Evolutionary conservation across 768 basidiomycete species (phyloP).

Genomic region (Postia placenta): DNA sequence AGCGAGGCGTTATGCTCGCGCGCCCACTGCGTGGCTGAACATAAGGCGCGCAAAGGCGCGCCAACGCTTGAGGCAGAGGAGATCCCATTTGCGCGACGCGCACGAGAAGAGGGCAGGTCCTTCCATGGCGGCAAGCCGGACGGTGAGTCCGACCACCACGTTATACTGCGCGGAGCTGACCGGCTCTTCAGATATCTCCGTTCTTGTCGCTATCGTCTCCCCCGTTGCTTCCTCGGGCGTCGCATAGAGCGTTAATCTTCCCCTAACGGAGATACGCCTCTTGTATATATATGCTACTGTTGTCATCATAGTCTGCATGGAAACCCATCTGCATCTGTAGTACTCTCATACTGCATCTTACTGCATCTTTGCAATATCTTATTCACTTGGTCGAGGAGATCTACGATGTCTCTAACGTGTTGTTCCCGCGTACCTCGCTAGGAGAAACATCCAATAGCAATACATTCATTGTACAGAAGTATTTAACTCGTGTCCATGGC

Average conservation of each 20-base stretch:
- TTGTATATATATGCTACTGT: no score
- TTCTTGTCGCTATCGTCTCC: slow-evolving; percentile 59
- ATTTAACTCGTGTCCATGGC: slow-evolving; percentile 77
- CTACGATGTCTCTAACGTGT: no score
- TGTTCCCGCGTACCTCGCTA: no score
- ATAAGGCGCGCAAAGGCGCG: slow-evolving; percentile 6
- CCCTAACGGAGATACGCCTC: no score
- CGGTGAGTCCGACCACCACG: slow-evolving; percentile 41
- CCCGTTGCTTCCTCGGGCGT: slow-evolving; percentile 24
- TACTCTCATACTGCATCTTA: background rate
- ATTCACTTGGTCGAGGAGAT: no score
- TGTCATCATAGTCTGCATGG: no score
- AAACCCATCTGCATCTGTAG: background rate
- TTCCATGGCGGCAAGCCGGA: slow-evolving; percentile 84
- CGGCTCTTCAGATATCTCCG: slow-evolving; percentile 50
- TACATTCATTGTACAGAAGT: background rate
- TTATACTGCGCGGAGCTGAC: background rate
- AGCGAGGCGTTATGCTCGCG: slow-evolving; percentile 79
- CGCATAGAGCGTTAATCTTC: background rate
- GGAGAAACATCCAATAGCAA: no score
- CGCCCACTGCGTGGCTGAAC: slow-evolving; percentile 62
- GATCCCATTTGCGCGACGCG: slow-evolving; percentile 81
- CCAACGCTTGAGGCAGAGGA: slow-evolving; percentile 31
- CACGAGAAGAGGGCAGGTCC: slow-evolving; percentile 61
- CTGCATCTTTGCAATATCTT: background rate